Evolutionary conservation across 768 basidiomycete genomes (phyloP).

Genomic region (Podaxis carcinomalis): DNA sequence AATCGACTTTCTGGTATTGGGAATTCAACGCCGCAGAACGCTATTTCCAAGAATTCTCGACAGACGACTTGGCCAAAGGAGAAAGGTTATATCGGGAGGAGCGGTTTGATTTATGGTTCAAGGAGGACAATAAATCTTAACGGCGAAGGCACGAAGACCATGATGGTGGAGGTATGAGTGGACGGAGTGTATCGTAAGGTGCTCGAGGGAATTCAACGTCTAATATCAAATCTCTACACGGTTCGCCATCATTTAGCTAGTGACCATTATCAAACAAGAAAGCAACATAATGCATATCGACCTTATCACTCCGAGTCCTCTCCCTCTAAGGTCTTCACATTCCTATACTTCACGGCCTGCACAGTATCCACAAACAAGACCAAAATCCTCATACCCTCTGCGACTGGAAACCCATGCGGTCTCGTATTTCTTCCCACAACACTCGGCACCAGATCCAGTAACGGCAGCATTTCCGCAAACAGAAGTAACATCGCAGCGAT

Average conservation of each 20-base stretch:
- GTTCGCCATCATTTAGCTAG: not conserved
- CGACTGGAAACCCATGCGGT: not conserved
- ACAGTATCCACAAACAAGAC: not conserved
- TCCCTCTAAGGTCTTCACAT: not conserved
- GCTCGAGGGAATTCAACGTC: too few relatives aligned
- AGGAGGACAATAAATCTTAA: too few relatives aligned
- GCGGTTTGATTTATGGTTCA: not conserved
- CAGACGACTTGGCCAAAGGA: not conserved
- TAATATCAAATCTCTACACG: not conserved
- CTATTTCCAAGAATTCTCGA: not conserved
- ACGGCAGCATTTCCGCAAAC: not conserved
- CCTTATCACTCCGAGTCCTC: not conserved
- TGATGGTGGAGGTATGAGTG: too few relatives aligned
- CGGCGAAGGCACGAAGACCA: too few relatives aligned
- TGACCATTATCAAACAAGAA: not conserved
- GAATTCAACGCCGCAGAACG: not conserved
- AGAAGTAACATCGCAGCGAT: not conserved
- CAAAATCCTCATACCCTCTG: not conserved
- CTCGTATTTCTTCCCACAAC: not conserved
- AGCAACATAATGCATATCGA: not conserved
- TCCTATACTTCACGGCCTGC: conserved; percentile 1
- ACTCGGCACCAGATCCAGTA: not conserved
- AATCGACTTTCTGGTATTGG: not conserved
- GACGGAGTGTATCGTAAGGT: too few relatives aligned
- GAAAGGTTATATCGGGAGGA: not conserved